Evolutionary conservation across 257 asterid genomes (phyloP).

Genomic region (Solanum phureja): DNA sequence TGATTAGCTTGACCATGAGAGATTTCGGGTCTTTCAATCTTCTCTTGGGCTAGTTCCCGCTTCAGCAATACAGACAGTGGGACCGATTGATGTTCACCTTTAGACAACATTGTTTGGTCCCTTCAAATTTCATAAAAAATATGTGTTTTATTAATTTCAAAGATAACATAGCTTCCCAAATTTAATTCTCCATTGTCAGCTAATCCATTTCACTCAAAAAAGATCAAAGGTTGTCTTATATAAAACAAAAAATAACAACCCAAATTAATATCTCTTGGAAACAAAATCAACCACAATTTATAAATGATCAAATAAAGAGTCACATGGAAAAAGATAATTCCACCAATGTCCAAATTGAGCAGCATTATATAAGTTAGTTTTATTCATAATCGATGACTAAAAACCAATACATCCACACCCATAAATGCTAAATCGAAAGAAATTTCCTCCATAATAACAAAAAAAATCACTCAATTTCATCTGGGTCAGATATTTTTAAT

Average conservation of each 20-base stretch:
- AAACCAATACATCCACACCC: not conserved
- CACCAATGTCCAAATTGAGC: not conserved
- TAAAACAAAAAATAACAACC: not conserved
- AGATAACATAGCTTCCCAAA: not conserved
- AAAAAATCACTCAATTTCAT: not conserved
- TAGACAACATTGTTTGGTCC: constrained; percentile 41
- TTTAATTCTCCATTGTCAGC: constrained; percentile 11
- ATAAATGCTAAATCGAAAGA: not conserved
- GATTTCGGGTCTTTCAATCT: constrained; percentile 60
- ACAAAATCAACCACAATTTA: not conserved
- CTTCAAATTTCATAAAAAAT: not conserved
- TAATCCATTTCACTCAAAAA: constrained; percentile 14
- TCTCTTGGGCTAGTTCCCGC: constrained; percentile 61
- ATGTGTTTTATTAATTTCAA: not conserved
- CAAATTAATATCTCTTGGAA: not conserved
- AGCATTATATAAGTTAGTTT: not conserved
- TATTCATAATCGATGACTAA: not conserved
- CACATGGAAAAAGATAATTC: not conserved
- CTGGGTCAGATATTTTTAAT: not conserved
- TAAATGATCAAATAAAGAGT: not conserved
- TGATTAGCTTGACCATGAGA: constrained; percentile 52
- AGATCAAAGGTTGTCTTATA: constrained; percentile 25
- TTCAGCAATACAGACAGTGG: constrained; percentile 65
- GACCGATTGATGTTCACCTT: constrained; percentile 57
- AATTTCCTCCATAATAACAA: not conserved